Evolutionary conservation across 1,284 basidiomycete species (phyloP), one percentile per base, ranked within the genome.

Genomic region (Pyrrhoderma noxium): DNA sequence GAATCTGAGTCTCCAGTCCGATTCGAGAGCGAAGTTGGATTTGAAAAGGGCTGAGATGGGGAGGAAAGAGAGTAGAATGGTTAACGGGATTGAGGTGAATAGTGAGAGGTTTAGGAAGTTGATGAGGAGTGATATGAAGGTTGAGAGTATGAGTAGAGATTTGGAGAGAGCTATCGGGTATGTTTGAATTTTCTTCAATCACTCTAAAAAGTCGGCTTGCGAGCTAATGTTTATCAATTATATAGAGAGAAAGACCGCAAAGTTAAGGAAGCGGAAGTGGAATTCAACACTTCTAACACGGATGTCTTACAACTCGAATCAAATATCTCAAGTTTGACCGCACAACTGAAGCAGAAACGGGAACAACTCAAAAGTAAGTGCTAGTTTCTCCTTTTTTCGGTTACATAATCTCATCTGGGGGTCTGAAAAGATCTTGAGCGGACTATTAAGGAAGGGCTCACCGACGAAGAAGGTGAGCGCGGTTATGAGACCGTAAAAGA

Each of bases 1-100:
- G 31, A 68, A 74, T 1, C 67, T 97, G 54, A 93, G 85, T 61
- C 64, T 80, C 36, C 92, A 97, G 63, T 85, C 90, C 0, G 89
- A 94, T 56, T 73, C 81, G 1, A 75, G 94, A 36, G 93, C 93
- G 1, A 85, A 83, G 59, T 67, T 98, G 42, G 80, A 85, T 37
- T 65, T 96, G 56, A 90, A 92, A 63, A 73, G 82, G 53, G 71
- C 70, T 0, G 89, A 93, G 57, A 64, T 82, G 31, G 77, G 74
- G 61, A 74, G 71, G 51, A 92, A 88, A 68, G 69, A 70, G 18
- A 68, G 69, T 14, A 85, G 90, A 40, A 71, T 91, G 13, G 70
- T 77, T 52, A 81, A 52, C 21, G 91, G 90, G 34, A 65, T 91
- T 13, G 75, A 81, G 27, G 65, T 75, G 45, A 77, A 80, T 53